Conservation (phyloP, 169 alveolate genomes). For the Babesia gibsoni region DNA sequence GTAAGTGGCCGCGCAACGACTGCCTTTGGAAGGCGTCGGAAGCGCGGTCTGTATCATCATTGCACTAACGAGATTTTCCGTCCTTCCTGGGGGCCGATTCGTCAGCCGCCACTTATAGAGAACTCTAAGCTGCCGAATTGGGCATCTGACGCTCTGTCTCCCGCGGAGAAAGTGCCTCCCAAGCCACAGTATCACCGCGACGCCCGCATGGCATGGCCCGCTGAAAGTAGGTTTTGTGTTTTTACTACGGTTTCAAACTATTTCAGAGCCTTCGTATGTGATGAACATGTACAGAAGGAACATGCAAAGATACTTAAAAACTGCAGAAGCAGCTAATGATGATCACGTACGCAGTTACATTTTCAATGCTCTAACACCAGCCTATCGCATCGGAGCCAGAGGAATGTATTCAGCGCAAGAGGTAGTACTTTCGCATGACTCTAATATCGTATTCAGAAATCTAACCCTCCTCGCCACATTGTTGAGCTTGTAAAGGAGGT, state of each 20-base stretch:
- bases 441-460: not conserved
- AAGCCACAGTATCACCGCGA: slow-evolving; percentile 49
- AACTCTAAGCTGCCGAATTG: slow-evolving; percentile 67
- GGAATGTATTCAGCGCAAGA: slow-evolving; percentile 43
- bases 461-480: slow-evolving; percentile 26
- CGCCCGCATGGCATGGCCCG: slow-evolving; percentile 41
- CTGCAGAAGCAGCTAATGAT: slow-evolving; percentile 65
- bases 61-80: slow-evolving; percentile 72
- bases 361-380: slow-evolving; percentile 65
- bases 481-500: slow-evolving; percentile 33
- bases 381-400: slow-evolving; percentile 60
- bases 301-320: slow-evolving; percentile 68
- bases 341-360: slow-evolving; percentile 64
- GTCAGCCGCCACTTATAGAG: slow-evolving; percentile 45
- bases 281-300: slow-evolving; percentile 59
- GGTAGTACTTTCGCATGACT: not conserved
- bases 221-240: slow-evolving; percentile 5
- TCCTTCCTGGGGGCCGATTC: slow-evolving; percentile 76
- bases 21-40: slow-evolving; percentile 64
- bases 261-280: slow-evolving; percentile 22
- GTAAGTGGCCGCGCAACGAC: slow-evolving; percentile 71
- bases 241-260: not conserved
- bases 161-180: slow-evolving; percentile 69
- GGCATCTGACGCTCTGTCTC: slow-evolving; percentile 59
- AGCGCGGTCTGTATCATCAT: slow-evolving; percentile 74